Conservation (phyloP, 208 protist genomes). For the Blastocrithidia nonstop region DNA sequence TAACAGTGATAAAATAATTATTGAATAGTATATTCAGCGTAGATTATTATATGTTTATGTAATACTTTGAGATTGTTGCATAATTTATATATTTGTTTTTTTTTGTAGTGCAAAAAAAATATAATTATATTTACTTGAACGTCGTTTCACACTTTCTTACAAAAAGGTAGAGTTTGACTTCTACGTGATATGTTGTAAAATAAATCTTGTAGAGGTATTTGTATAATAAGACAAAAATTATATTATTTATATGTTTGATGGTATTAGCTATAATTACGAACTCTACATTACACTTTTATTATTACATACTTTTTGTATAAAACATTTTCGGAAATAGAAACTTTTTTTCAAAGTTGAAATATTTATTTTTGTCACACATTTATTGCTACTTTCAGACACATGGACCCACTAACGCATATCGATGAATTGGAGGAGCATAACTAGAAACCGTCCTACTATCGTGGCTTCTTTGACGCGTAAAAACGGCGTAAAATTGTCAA, state of each 20-base stretch:
- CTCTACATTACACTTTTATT: too few species aligned
- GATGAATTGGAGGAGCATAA: slow-evolving; percentile 5
- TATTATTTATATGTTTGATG: too few species aligned
- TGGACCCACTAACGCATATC: neutral
- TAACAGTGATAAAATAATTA: too few species aligned
- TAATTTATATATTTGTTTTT: neutral
- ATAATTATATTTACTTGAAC: neutral
- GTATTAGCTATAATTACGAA: too few species aligned
- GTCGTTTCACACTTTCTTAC: too few species aligned
- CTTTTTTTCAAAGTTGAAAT: too few species aligned
- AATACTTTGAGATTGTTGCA: neutral
- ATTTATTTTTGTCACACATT: neutral
- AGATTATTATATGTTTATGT: neutral
- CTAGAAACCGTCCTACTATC: slow-evolving; percentile 36
- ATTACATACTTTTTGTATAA: too few species aligned
- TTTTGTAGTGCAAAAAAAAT: neutral
- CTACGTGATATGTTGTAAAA: too few species aligned
- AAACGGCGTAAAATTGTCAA: slow-evolving; percentile 58
- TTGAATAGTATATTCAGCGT: neutral
- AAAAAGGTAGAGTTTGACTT: too few species aligned
- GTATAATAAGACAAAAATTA: too few species aligned
- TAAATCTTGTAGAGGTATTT: too few species aligned
- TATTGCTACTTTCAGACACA: neutral
- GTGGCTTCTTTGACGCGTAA: slow-evolving; percentile 73
- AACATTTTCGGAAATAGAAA: too few species aligned